Conservation (phyloP, 148 eudicot species). For the Cornus suecica region DNA sequence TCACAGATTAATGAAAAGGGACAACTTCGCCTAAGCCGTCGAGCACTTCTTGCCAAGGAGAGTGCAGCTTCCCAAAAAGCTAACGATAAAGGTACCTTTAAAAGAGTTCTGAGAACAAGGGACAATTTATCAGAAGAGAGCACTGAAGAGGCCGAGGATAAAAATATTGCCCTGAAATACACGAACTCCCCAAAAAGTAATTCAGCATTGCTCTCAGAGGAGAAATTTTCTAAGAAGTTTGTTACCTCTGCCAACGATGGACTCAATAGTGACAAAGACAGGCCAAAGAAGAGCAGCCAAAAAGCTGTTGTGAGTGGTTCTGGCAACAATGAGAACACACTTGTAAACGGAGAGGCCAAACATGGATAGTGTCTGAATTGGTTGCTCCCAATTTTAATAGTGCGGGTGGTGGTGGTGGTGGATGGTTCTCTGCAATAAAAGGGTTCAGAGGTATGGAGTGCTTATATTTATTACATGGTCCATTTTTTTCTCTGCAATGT, state of each 20-base stretch:
- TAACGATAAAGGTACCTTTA: slow-evolving; percentile 32
- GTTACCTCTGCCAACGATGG: slow-evolving; percentile 30
- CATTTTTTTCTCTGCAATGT: background rate
- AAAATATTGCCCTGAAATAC: slow-evolving; percentile 13
- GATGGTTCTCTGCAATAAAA: background rate
- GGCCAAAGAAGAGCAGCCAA: slow-evolving; percentile 37
- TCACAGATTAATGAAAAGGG: slow-evolving; percentile 90
- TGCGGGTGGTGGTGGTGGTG: slow-evolving; percentile 1
- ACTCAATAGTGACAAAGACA: slow-evolving; percentile 28
- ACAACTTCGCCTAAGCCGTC: slow-evolving; percentile 90
- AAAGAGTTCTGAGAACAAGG: slow-evolving; percentile 27
- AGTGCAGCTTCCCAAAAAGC: slow-evolving; percentile 26
- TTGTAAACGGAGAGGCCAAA: slow-evolving; percentile 68
- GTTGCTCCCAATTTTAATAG: background rate
- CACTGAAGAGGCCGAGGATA: slow-evolving; percentile 22
- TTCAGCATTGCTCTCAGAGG: slow-evolving; percentile 27
- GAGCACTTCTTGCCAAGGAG: slow-evolving; percentile 63
- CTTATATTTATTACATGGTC: background rate
- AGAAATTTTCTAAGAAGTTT: slow-evolving; percentile 41
- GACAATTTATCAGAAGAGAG: slow-evolving; percentile 28
- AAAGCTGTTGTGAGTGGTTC: slow-evolving; percentile 31
- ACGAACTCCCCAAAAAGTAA: slow-evolving; percentile 21
- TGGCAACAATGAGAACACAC: slow-evolving; percentile 38
- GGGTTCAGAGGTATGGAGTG: slow-evolving; percentile 10
- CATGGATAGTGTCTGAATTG: slow-evolving; percentile 31